Evolutionary conservation across 129 eudicot genomes (phyloP), one percentile per base, ranked within the genome.

Genomic region (Mikania micrantha): DNA sequence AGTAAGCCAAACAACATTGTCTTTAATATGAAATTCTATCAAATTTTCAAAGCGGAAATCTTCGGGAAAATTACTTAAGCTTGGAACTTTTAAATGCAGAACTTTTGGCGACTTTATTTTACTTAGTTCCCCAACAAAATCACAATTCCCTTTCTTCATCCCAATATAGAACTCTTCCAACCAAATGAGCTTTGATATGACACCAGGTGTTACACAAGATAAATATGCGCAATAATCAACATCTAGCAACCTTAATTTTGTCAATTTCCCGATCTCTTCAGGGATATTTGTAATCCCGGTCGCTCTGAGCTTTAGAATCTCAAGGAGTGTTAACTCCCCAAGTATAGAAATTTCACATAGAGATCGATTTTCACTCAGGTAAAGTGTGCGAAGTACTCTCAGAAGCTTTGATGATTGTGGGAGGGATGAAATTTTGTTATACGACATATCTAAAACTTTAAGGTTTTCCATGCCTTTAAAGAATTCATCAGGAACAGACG

Each of bases 101-200:
- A 48, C 7, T 5, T 17, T 48, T 10, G 7, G 39, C 28, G 6
- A n/a, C 66, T 31, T 40, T n/a, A 40, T 1, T 40, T 40, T 6
- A 36, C 45, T 10, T 35, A 34, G 1, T 35, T 32, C 66, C 66
- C 0, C 28, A 19, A 34, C 0, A 60, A 39, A 7, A 2, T 35
- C 3, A 60, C 24, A 17, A 35, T 9, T 2, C 13, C 28, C 24
- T 7, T 60, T 16, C 44, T 34, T 13, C 12, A 4, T 20, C 54
- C 45, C 87, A 36, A 61, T 1, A 36, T 36, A 19, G 16, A 60
- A 60, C 66, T 17, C 60, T 47, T 50, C 59, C 29, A 66, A 47
- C n/a, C 41, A 15, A 50, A 8, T 16, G 16, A 66, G 60, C 28
- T 32, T 66, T 25, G 31, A 72, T 50, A 45, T 19, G 25, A 66